Evolutionary conservation across 192 early-diverging fungal species (phyloP), one percentile per base, ranked within the genome.

Genomic region (Backusella luteola): DNA sequence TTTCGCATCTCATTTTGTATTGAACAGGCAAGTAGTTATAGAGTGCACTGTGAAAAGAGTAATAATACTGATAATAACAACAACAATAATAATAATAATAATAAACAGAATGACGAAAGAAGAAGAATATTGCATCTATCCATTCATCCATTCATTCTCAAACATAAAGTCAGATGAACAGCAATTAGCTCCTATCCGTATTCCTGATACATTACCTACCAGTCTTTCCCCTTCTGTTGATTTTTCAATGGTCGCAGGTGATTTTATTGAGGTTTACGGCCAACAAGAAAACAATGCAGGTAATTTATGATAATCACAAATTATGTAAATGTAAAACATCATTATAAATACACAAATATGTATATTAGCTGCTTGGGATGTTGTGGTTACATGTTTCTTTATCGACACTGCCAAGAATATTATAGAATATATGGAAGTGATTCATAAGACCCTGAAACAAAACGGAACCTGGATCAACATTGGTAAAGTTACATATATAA

Each of bases 201-300:
- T 99, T 26, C 98, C 98, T 14, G 98, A 99, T 80, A 89, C 94
- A 5, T 82, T 94, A 49, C 92, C 93, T 23, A 85, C 84, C 39
- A 82, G 84, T 23, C 84, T 96, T 29, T 92, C 93, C 2, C 59
- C 66, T 4, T 85, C 83, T 12, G 91, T 92, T 1, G 92, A 95
- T 67, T 98, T 98, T 79, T 96, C 95, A 8, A 98, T 99, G 97
- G 93, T 94, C 8, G 96, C 96, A 5, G 98, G 98, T 59, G 98
- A 99, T 82, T 99, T 99, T 86, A 73, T 93, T 49, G 97, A 98
- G 80, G 90, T 96, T 11, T 99, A 99, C 75, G 84, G 89, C 7
- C 75, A 83, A 0, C 84, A 89, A 8, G 36, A 76, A 12, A 85
- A 92, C 6, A 87, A 89, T 36, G 77, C 81, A 74, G 92, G 88